A percentile compares a stretch with the other conserved stretches of the same genome.
These are phyloP conservation scores for Pseudogymnoascus sp. DNA, from an alignment of 2,329 filamentous ascomycete genomes.

Conservation along the genomic window DNA sequence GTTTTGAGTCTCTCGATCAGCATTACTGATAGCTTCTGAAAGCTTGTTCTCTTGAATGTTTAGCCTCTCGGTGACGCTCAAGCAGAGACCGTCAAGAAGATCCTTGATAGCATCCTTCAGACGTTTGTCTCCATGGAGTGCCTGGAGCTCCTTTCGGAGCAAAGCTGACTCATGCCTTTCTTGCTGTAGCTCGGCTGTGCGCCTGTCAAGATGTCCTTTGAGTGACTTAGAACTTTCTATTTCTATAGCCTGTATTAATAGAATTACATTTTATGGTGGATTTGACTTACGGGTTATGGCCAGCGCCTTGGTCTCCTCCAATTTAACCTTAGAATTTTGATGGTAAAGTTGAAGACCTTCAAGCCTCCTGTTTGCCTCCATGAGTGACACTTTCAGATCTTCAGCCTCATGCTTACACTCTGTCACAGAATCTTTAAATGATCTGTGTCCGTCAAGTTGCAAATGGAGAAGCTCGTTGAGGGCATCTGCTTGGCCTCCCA, in stretches of 20 bases:
- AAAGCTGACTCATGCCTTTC: neutral
- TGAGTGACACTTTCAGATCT: neutral
- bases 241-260: neutral
- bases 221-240: neutral
- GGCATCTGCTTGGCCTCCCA: neutral
- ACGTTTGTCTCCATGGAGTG: neutral
- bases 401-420: neutral
- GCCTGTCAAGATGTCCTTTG: neutral
- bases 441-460: neutral
- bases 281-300: neutral
- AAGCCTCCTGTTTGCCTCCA: neutral
- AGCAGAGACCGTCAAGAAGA: neutral
- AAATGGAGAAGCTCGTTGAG: neutral
- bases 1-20: neutral
- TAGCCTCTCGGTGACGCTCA: neutral
- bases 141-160: conserved; percentile 4
- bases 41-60: neutral
- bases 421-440: neutral
- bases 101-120: neutral
- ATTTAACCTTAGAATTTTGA: neutral
- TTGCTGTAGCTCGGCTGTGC: neutral
- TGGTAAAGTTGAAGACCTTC: neutral
- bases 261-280: neutral
- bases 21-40: neutral
- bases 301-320: neutral